These are phyloP conservation scores for Apiospora pterosperma DNA, from an alignment of 2,329 filamentous ascomycete species.

Conservation along the genomic window DNA sequence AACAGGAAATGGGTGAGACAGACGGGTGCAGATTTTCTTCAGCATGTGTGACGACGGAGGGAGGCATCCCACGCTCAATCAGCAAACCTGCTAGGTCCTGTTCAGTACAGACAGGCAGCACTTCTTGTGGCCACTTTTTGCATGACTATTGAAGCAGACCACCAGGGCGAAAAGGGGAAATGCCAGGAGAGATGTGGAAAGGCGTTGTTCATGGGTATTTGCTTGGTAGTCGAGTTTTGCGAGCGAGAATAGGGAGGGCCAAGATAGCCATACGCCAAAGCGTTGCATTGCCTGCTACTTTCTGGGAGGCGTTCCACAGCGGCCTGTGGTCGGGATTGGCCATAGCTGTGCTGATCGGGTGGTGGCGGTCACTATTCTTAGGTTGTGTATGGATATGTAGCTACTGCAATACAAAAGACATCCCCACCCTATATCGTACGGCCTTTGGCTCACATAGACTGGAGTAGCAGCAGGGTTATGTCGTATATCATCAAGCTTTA, in stretches of 20 bases:
- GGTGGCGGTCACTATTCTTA: not conserved
- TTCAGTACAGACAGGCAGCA: not conserved
- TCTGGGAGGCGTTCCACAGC: not conserved
- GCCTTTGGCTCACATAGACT: no score
- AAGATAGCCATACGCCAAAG: not conserved
- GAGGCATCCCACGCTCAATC: not conserved
- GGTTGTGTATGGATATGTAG: not conserved
- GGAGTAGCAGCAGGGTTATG: no score
- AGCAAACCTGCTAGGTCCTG: not conserved
- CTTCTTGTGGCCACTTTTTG: not conserved
- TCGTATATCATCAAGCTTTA: no score
- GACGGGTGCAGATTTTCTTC: not conserved
- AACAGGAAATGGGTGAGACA: slow-evolving; percentile 19
- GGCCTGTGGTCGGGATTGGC: not conserved
- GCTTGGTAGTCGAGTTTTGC: not conserved
- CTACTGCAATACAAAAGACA: not conserved
- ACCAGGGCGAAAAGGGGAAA: not conserved
- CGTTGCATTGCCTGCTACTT: not conserved
- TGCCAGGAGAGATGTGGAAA: not conserved
- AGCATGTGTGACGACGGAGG: not conserved
- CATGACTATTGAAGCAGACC: not conserved
- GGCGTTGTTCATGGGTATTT: not conserved
- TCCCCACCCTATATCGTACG: not conserved
- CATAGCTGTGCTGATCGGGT: not conserved
- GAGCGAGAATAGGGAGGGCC: not conserved